Conservation (phyloP, 148 eudicot genomes). For the Tetragonia tetragonoides region DNA sequence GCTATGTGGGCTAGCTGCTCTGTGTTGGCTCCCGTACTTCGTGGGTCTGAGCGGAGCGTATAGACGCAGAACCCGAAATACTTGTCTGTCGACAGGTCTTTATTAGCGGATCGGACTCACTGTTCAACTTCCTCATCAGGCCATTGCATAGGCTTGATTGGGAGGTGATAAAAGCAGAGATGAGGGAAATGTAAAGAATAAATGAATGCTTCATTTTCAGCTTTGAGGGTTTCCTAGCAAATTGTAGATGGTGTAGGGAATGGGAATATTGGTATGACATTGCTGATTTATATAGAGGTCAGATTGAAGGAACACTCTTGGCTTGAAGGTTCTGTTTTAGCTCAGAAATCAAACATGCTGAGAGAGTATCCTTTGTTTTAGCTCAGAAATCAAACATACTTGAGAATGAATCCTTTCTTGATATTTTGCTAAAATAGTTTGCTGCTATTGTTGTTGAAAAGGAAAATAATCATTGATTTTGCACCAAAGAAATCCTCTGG, state of each 20-base stretch:
- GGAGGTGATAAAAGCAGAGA: constrained; percentile 11
- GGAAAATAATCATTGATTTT: neutral
- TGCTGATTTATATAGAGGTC: constrained; percentile 9
- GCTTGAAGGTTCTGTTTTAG: neutral
- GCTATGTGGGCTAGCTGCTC: constrained; percentile 15
- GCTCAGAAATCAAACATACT: neutral
- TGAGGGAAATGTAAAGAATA: neutral
- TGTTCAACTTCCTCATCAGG: constrained; percentile 16
- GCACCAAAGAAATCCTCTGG: neutral
- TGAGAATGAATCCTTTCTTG: neutral
- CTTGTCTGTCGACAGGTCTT: constrained; percentile 20
- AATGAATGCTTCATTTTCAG: constrained; percentile 2
- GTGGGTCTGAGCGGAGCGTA: constrained; percentile 26
- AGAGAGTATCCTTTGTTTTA: neutral
- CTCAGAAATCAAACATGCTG: neutral
- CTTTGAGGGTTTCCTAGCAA: neutral
- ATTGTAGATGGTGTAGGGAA: neutral
- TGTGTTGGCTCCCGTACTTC: constrained; percentile 2
- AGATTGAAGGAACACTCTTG: neutral
- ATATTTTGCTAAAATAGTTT: neutral
- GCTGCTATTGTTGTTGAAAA: neutral
- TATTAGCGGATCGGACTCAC: constrained; percentile 11
- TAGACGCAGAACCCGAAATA: constrained; percentile 23
- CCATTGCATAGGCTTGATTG: constrained; percentile 20
- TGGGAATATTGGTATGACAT: too few species aligned